Evolutionary conservation across 768 basidiomycete species (phyloP), one percentile per base, ranked within the genome.

Genomic region (Leccinum disarticulatum): DNA sequence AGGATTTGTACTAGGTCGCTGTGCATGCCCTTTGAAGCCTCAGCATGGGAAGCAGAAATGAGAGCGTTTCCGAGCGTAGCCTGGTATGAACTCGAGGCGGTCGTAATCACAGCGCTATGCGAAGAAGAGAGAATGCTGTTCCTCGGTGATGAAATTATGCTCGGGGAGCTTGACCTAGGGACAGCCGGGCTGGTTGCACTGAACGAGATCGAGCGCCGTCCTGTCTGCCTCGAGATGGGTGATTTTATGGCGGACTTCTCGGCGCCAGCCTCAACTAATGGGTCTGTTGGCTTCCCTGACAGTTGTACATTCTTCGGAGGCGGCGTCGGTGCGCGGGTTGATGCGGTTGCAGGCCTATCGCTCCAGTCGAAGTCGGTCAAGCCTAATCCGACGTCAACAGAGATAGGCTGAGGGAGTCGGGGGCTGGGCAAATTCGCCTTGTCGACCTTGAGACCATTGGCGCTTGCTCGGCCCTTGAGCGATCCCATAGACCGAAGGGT

Each of bases 11-110:
- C 71, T 15, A 99, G 82, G 75, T 99, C 97, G 58, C 86, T 83
- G 66, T 96, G 93, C 0, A 91, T 91, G 52, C 97, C 95, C 63
- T 88, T 88, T 27, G 93, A 84, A 5, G 93, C 94, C 71, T 98
- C 96, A 3, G 95, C 90, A 71, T 99, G 95, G 1, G 94, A 95
- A 0, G 96, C 96, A 25, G 93, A 92, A 47, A 95, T 87, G 33
- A 99, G 81, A 3, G 94, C 94, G 59, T 90, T 93, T 36, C 88
- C 93, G n/a, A 98, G 80, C 3, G 87, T 81, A 14, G 83, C 87
- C 64, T 91, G 89, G 67, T 73, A 75, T 47, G 70, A 63, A 36
- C 38, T 62, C 19, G 72, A 75, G 48, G 68, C 54, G 22, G 68
- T 63, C 25, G 70, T 63, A 27, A 69, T 63, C 13, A 66, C 59